Evolutionary conservation across 495 filamentous ascomycete species (phyloP), one percentile per base, ranked within the genome.

Genomic region (Penicillium subrubescens): DNA sequence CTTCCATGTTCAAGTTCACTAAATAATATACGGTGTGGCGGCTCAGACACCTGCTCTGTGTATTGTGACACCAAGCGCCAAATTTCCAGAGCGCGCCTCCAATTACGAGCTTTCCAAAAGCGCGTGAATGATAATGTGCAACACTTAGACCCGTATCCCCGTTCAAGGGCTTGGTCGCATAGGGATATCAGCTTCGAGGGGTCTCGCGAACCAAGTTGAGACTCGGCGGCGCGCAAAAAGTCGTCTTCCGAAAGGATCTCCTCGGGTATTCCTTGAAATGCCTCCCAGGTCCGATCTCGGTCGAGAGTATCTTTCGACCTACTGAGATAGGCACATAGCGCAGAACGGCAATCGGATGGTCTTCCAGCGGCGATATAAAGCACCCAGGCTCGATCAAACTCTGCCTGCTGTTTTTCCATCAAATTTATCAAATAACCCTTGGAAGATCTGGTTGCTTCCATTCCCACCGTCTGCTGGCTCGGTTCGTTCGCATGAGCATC

Each of bases 251-350:
- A 70, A 27, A 80, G 75, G 23, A 68, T 55, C 17, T 72, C 39
- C 2, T 59, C 37, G 23, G 75, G 59, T 46, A 84, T 81, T 15
- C 48, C 33, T 27, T 79, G 62, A 61, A 87, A 83, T 5, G 86
- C 25, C 10, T 74, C 65, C 60, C 77, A 72, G n/a, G 72, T 72
- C 35, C 80, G 69, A 68, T 76, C 71, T 34, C 69, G 59, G 70
- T 86, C 77, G 29, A 75, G 31, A 1, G 52, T 27, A 11, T 66
- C 59, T 5, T 65, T 41, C 7, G 84, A 84, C 7, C 43, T 61
- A 39, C 73, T 75, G 21, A 86, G 61, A 62, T 73, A 79, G 12
- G 64, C 71, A 55, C 82, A 75, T 21, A 84, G 67, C 50, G 72
- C 65, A 19, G 72, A 68, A 23, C 65, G 74, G 27, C 68, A 31